These are phyloP conservation scores for Sporobolomyces phaffii DNA, from an alignment of 768 basidiomycete species.

Conservation along the genomic window DNA sequence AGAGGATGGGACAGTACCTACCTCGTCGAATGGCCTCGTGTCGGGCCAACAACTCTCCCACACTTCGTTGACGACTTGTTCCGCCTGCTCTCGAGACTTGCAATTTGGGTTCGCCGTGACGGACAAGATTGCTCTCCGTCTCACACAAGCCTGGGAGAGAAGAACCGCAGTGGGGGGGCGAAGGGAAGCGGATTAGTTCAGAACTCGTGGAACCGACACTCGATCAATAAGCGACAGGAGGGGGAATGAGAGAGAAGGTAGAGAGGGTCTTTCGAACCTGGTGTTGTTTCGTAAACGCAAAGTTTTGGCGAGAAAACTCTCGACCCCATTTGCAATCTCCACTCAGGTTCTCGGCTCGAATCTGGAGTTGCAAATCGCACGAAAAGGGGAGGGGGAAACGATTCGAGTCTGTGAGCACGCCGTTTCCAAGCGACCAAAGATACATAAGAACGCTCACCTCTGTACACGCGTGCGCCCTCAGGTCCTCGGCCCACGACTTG, in stretches of 20 bases:
- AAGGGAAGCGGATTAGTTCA: no score
- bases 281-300: slow-evolving; percentile 84
- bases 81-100: slow-evolving; percentile 67
- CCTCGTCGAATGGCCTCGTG: slow-evolving; percentile 96
- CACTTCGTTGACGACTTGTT: slow-evolving; percentile 87
- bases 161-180: background rate
- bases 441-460: no score
- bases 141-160: slow-evolving; percentile 68
- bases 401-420: no score
- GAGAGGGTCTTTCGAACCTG: no score
- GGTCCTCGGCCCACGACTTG: slow-evolving; percentile 64
- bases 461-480: slow-evolving; percentile 91
- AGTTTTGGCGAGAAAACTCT: slow-evolving; percentile 70
- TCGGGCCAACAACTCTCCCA: slow-evolving; percentile 96
- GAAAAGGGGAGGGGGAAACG: slow-evolving; percentile 3
- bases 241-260: background rate
- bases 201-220: no score
- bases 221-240: no score
- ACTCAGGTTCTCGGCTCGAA: slow-evolving; percentile 86
- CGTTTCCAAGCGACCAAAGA: background rate
- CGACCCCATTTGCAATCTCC: slow-evolving; percentile 85
- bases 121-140: slow-evolving; percentile 74
- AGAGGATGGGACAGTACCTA: slow-evolving; percentile 42
- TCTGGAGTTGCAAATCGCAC: slow-evolving; percentile 52
- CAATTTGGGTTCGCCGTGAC: slow-evolving; percentile 76